Percentiles rank a stretch among this genome's conserved stretches.
phyloP scores from a whole-genome alignment of 2,329 filamentous ascomycete species.

The Trichoderma koningii region DNA sequence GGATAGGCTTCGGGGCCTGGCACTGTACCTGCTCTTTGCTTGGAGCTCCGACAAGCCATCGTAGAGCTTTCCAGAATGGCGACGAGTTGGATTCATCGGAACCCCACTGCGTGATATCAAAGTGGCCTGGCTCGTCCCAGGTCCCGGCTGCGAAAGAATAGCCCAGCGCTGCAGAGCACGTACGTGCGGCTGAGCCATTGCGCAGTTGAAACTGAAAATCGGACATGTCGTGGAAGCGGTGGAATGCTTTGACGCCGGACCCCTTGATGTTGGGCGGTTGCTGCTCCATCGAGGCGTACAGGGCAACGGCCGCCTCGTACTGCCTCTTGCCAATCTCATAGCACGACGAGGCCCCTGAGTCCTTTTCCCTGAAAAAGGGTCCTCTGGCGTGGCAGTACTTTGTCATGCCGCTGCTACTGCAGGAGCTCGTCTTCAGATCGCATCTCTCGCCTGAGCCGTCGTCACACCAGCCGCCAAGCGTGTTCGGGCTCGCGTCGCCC shows the following conservation, averaged over 20 bases:
- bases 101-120: constrained; percentile 86
- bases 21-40: constrained; percentile 69
- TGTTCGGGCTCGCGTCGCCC: constrained; percentile 85
- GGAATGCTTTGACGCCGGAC: constrained; percentile 72
- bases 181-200: constrained; percentile 70
- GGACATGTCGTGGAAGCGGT: constrained; percentile 78
- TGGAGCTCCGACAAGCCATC: constrained; percentile 69
- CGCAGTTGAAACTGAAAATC: constrained; percentile 70
- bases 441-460: constrained; percentile 72
- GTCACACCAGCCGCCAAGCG: constrained; percentile 82
- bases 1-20: constrained; percentile 78
- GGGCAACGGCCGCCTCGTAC: constrained; percentile 55
- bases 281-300: constrained; percentile 54
- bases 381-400: constrained; percentile 72
- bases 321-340: constrained; percentile 73
- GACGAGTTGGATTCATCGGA: constrained; percentile 68
- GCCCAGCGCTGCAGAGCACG: constrained; percentile 82
- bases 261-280: constrained; percentile 57
- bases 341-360: constrained; percentile 73
- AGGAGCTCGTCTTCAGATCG: constrained; percentile 77
- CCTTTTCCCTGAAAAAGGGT: constrained; percentile 64
- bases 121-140: constrained; percentile 81
- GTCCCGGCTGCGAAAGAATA: constrained; percentile 91
- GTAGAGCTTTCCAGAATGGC: constrained; percentile 76
- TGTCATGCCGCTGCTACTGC: constrained; percentile 60